Conservation (phyloP, 139 green algal genomes). For the Micractinium conductrix region DNA sequence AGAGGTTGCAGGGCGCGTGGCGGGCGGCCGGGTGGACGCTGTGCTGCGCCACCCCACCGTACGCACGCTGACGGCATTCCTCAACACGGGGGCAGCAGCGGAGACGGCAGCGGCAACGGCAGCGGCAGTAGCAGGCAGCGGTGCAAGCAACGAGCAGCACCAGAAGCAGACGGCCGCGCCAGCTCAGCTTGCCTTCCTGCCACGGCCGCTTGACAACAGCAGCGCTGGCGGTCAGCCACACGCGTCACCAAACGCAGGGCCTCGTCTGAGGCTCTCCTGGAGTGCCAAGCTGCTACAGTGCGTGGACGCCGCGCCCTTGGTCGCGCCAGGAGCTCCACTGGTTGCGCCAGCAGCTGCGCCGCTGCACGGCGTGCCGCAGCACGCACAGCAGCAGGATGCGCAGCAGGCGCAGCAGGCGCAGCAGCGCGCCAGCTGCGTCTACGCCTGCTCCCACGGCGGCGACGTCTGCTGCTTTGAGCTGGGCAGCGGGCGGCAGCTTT, state of each 20-base stretch:
- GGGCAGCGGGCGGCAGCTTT: conserved; percentile 30
- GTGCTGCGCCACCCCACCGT: conserved; percentile 41
- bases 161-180: background rate
- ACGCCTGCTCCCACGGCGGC: conserved; percentile 63
- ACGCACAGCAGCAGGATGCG: background rate
- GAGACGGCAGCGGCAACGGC: background rate
- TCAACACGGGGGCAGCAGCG: background rate
- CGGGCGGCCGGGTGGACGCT: conserved; percentile 15
- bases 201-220: background rate
- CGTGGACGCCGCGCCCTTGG: conserved; percentile 36
- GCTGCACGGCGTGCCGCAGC: too few relatives aligned
- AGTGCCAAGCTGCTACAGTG: conserved; percentile 32
- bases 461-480: conserved; percentile 49
- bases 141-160: background rate
- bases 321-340: background rate
- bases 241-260: too few relatives aligned
- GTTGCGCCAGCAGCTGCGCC: background rate
- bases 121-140: background rate
- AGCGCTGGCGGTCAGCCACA: background rate
- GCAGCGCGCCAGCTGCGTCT: conserved; percentile 7
- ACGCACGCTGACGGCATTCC: conserved; percentile 22
- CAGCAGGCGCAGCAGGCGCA: background rate
- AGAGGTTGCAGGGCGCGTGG: conserved; percentile 42
- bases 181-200: background rate
- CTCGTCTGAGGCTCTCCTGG: conserved; percentile 16